Evolutionary conservation across 1,139 yeast genomes (phyloP).

Genomic region (Kluyveromyces sp.): DNA sequence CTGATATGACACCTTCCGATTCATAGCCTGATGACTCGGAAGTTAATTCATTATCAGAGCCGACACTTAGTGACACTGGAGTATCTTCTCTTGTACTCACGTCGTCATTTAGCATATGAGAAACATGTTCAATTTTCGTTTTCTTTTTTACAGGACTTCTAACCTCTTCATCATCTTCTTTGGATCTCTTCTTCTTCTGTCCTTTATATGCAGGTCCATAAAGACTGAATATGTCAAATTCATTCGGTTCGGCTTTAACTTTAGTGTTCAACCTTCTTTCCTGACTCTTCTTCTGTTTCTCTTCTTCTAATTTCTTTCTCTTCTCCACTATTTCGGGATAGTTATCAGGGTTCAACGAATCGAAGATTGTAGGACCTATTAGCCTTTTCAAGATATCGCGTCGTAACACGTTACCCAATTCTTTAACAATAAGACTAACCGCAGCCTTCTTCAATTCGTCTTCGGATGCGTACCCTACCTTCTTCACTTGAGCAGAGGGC

Average conservation of each 20-base stretch:
- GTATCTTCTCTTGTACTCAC: constrained; percentile 21
- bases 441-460: constrained; percentile 48
- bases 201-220: constrained; percentile 18
- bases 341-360: constrained; percentile 51
- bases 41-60: constrained; percentile 10
- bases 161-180: background rate
- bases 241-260: constrained; percentile 16
- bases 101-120: constrained; percentile 61
- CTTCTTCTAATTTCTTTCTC: constrained; percentile 32
- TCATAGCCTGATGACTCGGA: constrained; percentile 36
- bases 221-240: constrained; percentile 29
- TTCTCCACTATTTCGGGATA: constrained; percentile 50
- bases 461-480: constrained; percentile 15
- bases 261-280: constrained; percentile 18
- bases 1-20: constrained; percentile 7
- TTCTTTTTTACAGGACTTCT: constrained; percentile 15
- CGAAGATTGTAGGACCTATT: constrained; percentile 64
- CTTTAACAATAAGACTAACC: constrained; percentile 50
- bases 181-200: constrained; percentile 2
- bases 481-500: constrained; percentile 7
- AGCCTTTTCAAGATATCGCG: constrained; percentile 73
- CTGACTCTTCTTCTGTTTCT: constrained; percentile 26
- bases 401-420: constrained; percentile 54
- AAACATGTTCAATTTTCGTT: constrained; percentile 45
- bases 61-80: constrained; percentile 7